Conservation (phyloP, 2,329 filamentous ascomycete species). For the Alternaria longipes region DNA sequence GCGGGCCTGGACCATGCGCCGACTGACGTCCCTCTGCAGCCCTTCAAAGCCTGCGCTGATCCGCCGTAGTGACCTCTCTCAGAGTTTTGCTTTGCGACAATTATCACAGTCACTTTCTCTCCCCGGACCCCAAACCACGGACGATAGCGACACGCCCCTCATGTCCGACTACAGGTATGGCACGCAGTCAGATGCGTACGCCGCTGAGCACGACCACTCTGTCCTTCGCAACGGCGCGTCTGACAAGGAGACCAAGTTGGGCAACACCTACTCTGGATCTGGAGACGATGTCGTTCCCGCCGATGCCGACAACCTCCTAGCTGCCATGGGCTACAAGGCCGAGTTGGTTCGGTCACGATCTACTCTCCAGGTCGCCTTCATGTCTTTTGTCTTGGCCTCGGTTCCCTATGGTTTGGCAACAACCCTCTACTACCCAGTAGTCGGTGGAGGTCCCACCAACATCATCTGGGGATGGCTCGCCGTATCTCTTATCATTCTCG, state of each 20-base stretch:
- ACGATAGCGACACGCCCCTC: constrained; percentile 23
- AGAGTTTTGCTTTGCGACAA: constrained; percentile 32
- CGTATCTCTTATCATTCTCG: constrained; percentile 73
- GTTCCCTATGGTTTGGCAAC: constrained; percentile 79
- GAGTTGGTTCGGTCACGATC: constrained; percentile 72
- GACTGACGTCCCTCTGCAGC: constrained; percentile 39
- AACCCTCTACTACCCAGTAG: constrained; percentile 72
- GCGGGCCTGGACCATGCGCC: constrained; percentile 32
- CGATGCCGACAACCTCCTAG: constrained; percentile 69
- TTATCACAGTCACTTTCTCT: constrained; percentile 15
- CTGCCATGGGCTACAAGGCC: constrained; percentile 71
- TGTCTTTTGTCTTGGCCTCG: constrained; percentile 78
- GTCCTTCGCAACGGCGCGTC: constrained; percentile 27
- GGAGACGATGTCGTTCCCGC: constrained; percentile 36
- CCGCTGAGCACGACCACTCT: constrained; percentile 43
- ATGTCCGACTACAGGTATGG: constrained; percentile 41
- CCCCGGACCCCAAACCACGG: constrained; percentile 21
- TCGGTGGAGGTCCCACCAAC: constrained; percentile 72
- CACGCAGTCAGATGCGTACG: constrained; percentile 47
- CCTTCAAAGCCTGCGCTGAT: constrained; percentile 39
- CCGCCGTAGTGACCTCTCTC: constrained; percentile 23
- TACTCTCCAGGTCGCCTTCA: constrained; percentile 75
- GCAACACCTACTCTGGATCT: constrained; percentile 29
- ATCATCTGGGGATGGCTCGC: constrained; percentile 78
- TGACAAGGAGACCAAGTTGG: constrained; percentile 42